Base-by-base conservation (phyloP, 139 green algal genomes). In the Marvania coccoides region DNA sequence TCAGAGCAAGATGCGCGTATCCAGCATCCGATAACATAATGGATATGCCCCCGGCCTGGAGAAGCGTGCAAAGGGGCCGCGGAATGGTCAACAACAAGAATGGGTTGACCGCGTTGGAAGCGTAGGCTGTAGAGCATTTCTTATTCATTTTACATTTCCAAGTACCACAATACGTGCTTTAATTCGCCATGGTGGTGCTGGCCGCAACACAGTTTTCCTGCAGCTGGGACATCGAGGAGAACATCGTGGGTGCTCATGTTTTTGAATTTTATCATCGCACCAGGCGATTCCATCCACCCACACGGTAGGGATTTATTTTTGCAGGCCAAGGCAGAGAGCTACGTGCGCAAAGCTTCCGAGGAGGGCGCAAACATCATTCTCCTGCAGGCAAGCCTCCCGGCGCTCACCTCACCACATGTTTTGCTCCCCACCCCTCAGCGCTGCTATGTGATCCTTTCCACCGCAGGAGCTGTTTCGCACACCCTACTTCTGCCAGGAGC, bases 331-430 rank as follows among this genome's bases (percentile, higher is more conserved):
- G 83, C 78, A 3, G 79, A 90, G 62, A 35, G 61, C 29, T 48
- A 75, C 6, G 70, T 90, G 3, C 65, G 82, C 2, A 45, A 75
- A 12, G 83, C 83, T n/a, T 81, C 82, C 5, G 63, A 66, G 0
- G 62, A 69, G 6, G 84, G 84, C 0, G 84, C 84, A 3, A 73
- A 90, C n/a, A 77, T 90, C 61, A 88, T 90, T 51, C 68, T 89
- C 55, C 61, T 89, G 10, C 80, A 86, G 74, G 81, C 78, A 29
- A n/a, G 67, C 31, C 30, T 5, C 33, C 9, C 6, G 46, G 19
- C 12, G 46, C 46, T 45, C 7, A 13, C 15, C 26, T 12, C 31
- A 45, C 55, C 7, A 47, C 31, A 46, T 45, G 5, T 14, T 58
- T 7, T 26, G 38, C 23, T n/a, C n/a, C n/a, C n/a, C n/a, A n/a